Percentiles rank a stretch among this genome's conserved stretches.
phyloP scores from a whole-genome alignment of 805 yeast species.

The Metschnikowia reukaufii region DNA sequence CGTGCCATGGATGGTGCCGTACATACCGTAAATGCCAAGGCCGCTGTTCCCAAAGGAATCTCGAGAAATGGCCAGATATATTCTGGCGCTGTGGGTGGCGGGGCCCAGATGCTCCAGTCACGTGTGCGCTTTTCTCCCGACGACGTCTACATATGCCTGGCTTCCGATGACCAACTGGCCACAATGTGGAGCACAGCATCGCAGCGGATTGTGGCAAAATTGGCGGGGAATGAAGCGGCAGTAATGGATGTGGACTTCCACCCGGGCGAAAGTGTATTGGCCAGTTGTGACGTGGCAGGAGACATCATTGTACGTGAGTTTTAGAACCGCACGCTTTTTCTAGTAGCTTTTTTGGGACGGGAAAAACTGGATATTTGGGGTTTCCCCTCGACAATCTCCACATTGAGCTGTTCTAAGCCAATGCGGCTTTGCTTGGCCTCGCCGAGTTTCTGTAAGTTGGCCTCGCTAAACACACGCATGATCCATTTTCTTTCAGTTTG shows the following conservation, averaged over 20 bases:
- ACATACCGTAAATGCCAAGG: constrained; percentile 55
- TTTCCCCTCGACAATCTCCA: constrained; percentile 20
- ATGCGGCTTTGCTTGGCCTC: constrained; percentile 25
- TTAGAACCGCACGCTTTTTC: constrained; percentile 21
- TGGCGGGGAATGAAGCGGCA: constrained; percentile 61
- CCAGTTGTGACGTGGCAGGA: constrained; percentile 58
- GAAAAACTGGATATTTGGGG: neutral
- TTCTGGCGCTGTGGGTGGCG: constrained; percentile 59
- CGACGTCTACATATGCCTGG: constrained; percentile 48
- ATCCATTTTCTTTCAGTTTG: constrained; percentile 25
- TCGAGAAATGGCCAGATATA: constrained; percentile 47
- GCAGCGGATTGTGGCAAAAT: constrained; percentile 46
- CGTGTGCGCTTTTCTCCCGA: constrained; percentile 49
- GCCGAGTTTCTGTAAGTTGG: constrained; percentile 30
- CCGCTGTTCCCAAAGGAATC: constrained; percentile 39
- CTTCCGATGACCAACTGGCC: constrained; percentile 60
- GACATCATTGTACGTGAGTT: constrained; percentile 46
- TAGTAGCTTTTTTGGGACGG: neutral
- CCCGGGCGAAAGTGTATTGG: constrained; percentile 40
- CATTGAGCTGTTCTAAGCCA: constrained; percentile 19
- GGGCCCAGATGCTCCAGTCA: constrained; percentile 51
- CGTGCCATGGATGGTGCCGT: constrained; percentile 59
- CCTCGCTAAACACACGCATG: constrained; percentile 30
- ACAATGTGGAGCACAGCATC: constrained; percentile 62
- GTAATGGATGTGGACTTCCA: constrained; percentile 61